Percentiles rank a stretch among this genome's conserved stretches.
These are phyloP conservation scores for Thielaviopsis ethacetica DNA, from an alignment of 2,329 filamentous ascomycete genomes.

Conservation along the genomic window DNA sequence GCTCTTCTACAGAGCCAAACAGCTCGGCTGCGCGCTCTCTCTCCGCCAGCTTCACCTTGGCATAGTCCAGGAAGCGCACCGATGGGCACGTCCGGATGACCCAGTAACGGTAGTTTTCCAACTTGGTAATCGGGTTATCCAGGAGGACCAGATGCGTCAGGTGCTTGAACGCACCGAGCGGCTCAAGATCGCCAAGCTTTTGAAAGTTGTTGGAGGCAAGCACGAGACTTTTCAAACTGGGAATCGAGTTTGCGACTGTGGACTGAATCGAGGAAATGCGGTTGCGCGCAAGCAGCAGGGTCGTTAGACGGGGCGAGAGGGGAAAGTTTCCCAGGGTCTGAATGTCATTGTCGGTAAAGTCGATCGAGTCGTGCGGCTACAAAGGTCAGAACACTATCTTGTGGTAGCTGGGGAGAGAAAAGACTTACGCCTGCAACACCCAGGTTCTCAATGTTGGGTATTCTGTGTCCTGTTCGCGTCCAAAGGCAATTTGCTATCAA, in stretches of 20 bases:
- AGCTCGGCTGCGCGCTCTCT: slow-evolving; percentile 59
- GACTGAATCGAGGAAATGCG: slow-evolving; percentile 70
- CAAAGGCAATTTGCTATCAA: slow-evolving; percentile 53
- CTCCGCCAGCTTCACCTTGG: slow-evolving; percentile 80
- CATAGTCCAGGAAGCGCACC: slow-evolving; percentile 82
- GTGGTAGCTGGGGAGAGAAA: slow-evolving; percentile 3
- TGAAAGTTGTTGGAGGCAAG: slow-evolving; percentile 67
- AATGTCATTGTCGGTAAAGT: slow-evolving; percentile 97
- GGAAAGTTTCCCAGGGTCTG: slow-evolving; percentile 82
- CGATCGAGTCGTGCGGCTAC: slow-evolving; percentile 88
- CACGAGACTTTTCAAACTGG: slow-evolving; percentile 67
- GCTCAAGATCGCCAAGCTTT: slow-evolving; percentile 77
- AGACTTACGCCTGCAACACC: slow-evolving; percentile 73
- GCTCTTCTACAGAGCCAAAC: slow-evolving; percentile 65
- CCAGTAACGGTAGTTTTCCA: slow-evolving; percentile 81
- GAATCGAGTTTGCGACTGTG: slow-evolving; percentile 55
- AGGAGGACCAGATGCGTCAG: slow-evolving; percentile 67
- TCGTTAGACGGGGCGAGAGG: slow-evolving; percentile 71
- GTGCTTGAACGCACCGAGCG: slow-evolving; percentile 49
- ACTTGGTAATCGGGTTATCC: slow-evolving; percentile 75
- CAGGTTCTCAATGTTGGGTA: slow-evolving; percentile 92
- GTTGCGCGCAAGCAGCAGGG: slow-evolving; percentile 79
- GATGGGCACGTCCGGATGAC: slow-evolving; percentile 72
- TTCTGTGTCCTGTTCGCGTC: slow-evolving; percentile 75
- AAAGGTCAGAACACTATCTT: neutral